These are phyloP conservation scores for Thielaviopsis musarum DNA, from an alignment of 2,329 filamentous ascomycete genomes.

Conservation along the genomic window DNA sequence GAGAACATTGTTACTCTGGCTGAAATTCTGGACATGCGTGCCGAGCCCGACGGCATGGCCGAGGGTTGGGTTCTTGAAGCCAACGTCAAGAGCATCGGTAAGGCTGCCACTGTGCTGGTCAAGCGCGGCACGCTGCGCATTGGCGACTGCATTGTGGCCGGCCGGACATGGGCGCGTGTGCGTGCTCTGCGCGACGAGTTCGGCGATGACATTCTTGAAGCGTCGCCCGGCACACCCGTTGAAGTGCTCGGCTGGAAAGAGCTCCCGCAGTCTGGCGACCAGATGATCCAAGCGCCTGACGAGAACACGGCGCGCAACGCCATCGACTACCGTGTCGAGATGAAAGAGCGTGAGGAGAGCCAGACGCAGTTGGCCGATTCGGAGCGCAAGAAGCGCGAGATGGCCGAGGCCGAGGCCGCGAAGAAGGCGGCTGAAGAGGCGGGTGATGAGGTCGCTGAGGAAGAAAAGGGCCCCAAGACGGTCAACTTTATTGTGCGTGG, in stretches of 20 bases:
- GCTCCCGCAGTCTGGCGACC: constrained; percentile 64
- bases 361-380: constrained; percentile 70
- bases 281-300: constrained; percentile 65
- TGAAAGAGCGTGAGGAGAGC: constrained; percentile 52
- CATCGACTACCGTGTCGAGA: constrained; percentile 57
- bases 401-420: constrained; percentile 24
- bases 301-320: constrained; percentile 68
- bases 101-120: constrained; percentile 76
- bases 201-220: constrained; percentile 52
- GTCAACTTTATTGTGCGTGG: constrained; percentile 81
- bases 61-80: constrained; percentile 94
- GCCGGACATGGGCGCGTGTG: constrained; percentile 76
- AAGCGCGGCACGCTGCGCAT: constrained; percentile 68
- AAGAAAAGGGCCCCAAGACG: constrained; percentile 25
- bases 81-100: constrained; percentile 68
- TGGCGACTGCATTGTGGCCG: constrained; percentile 76
- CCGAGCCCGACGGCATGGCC: constrained; percentile 56
- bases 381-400: constrained; percentile 44
- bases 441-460: constrained; percentile 23
- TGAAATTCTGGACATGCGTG: constrained; percentile 80
- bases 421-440: constrained; percentile 20
- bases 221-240: constrained; percentile 73
- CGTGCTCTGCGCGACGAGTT: constrained; percentile 72
- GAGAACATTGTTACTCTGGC: constrained; percentile 76
- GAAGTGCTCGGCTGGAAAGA: constrained; percentile 92